phyloP scores from a whole-genome alignment of 148 eudicot species.

The Nyssa sinensis region DNA sequence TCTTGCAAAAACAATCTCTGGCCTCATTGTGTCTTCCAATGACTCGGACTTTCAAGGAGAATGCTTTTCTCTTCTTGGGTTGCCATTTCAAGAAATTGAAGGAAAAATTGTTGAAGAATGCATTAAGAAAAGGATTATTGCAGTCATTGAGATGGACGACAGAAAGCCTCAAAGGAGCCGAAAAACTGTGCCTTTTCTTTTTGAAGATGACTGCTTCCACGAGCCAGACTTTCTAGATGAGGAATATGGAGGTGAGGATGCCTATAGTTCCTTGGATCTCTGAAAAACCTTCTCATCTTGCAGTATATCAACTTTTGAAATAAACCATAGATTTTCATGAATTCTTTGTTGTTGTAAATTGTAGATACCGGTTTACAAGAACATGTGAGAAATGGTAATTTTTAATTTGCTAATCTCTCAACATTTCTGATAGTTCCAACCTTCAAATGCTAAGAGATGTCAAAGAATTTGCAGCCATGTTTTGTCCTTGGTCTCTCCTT shows the following conservation, averaged over 20 bases:
- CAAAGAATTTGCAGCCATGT: too few species aligned
- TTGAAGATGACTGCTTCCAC: conserved; percentile 38
- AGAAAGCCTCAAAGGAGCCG: conserved; percentile 40
- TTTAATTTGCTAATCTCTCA: too few species aligned
- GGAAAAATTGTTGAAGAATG: conserved; percentile 49
- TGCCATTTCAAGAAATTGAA: conserved; percentile 37
- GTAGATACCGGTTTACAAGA: too few species aligned
- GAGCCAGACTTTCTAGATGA: conserved; percentile 39
- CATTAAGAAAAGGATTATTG: conserved; percentile 57
- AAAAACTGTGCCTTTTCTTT: conserved; percentile 54
- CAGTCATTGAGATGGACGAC: conserved; percentile 59
- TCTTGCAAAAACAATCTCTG: conserved; percentile 79
- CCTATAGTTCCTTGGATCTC: conserved; percentile 37
- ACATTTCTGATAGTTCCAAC: too few species aligned
- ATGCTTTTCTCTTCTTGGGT: conserved; percentile 71
- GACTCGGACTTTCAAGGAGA: conserved; percentile 66
- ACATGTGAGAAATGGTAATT: too few species aligned
- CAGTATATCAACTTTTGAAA: neutral
- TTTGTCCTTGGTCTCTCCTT: too few species aligned
- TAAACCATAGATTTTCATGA: neutral
- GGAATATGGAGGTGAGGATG: conserved; percentile 54
- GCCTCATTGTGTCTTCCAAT: conserved; percentile 67
- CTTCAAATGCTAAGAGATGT: too few species aligned
- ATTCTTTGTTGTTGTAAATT: too few species aligned
- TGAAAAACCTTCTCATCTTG: conserved; percentile 11